Base-by-base conservation (phyloP, 2,329 filamentous ascomycete species). In the Trichothecium sympodiale region DNA sequence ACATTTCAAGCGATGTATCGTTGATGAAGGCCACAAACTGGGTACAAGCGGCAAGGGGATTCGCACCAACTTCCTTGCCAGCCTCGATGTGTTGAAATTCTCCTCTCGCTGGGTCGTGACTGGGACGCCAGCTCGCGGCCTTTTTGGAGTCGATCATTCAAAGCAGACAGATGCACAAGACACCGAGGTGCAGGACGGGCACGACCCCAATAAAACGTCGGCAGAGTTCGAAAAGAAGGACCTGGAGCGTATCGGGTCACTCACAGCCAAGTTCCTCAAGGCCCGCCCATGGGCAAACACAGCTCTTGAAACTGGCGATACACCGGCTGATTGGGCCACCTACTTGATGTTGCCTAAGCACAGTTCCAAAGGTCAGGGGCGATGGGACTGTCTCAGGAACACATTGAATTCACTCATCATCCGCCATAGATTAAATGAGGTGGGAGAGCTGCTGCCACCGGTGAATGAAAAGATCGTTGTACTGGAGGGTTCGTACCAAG, bases 21-120 rank as follows among this genome's bases (percentile, higher is more conserved):
- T 94, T 14, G 89, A 96, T 44, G 89, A 95, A 64, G 89, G 89
- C 0, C 87, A 95, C 53, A 82, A 74, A 40, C 78, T 94, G 39
- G 84, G 85, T 0, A 80, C 83, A 27, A 73, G 72, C 1, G 69
- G 59, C 3, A 55, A 58, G 5, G 62, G 63, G 8, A 64, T 63
- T 35, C 74, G 67, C 45, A 85, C 76, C 31, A 65, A 70, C 29
- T 48, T 77, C 5, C 59, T 74, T 15, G 50, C 61, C 3, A 62
- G 67, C 2, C 54, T 79, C 2, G 67, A 77, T 14, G 53, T 53
- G 10, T 53, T 81, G n/a, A 59, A 68, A 9, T 61, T 86, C 13
- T 79, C 86, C 32, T 74, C 84, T 14, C 75, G 83, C 8, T 95
- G 89, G 89, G 76, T 94, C 4, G 81, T 94, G 1, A 93, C 84